Evolutionary conservation across 805 yeast genomes (phyloP).

Genomic region (Metschnikowia arizonensis): DNA sequence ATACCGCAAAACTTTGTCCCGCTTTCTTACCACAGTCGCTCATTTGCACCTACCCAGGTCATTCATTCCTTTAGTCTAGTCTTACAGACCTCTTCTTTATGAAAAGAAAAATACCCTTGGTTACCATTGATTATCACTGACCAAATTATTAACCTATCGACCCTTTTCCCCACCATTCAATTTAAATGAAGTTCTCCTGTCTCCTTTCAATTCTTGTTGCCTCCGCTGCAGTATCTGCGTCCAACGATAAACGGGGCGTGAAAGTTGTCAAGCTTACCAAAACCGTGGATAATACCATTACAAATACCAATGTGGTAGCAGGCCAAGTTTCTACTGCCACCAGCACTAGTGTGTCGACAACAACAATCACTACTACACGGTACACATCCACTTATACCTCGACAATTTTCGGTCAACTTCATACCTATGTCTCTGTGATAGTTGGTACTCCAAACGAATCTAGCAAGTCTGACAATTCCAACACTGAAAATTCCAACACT

Average conservation of each 20-base stretch:
- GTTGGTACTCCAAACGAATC: conserved; percentile 1
- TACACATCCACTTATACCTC: conserved; percentile 44
- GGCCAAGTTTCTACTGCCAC: conserved; percentile 30
- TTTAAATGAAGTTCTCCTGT: conserved; percentile 11
- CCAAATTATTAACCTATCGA: too few relatives aligned
- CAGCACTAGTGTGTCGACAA: conserved; percentile 26
- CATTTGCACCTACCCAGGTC: conserved; percentile 16
- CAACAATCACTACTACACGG: conserved; percentile 35
- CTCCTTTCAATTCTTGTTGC: conserved; percentile 12
- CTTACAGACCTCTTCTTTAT: neutral
- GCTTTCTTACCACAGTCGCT: conserved; percentile 10
- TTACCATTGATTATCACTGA: neutral
- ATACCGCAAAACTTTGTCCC: neutral
- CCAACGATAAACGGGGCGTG: conserved; percentile 13
- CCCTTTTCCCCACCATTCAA: neutral
- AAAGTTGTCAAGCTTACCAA: conserved; percentile 32
- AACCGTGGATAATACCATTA: conserved; percentile 33
- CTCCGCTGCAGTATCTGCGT: conserved; percentile 8
- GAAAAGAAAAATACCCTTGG: too few relatives aligned
- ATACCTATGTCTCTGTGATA: conserved; percentile 26
- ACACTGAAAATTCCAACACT: too few relatives aligned
- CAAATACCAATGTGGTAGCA: conserved; percentile 31
- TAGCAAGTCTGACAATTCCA: too few relatives aligned
- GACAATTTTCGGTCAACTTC: conserved; percentile 37
- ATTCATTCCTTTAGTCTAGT: conserved; percentile 9